Evolutionary conservation across 306 rosid genomes (phyloP), one percentile per base, ranked within the genome.

Genomic region (Canavalia gladiata): DNA sequence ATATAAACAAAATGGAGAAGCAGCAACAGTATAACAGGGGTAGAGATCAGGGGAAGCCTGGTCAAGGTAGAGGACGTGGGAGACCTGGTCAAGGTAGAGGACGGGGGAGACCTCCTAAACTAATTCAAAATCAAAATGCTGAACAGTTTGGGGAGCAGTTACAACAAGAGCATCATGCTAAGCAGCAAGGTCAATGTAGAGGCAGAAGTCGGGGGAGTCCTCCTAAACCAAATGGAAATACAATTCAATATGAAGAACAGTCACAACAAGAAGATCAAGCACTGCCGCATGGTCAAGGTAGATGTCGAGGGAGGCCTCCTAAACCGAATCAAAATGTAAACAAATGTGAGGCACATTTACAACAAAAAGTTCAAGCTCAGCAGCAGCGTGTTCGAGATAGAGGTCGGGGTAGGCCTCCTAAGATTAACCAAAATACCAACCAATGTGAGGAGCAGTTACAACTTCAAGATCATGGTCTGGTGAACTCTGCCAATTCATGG

Each of bases 51-150:
- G 47, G 29, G 46, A 10, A 68, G 78, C 29, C 2, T 2, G 0
- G 49, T 45, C 7, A 5, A 45, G 1, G 28, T 1, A 58, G 72
- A 77, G 78, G 86, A 58, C 30, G 13, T 34, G 82, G 74, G 71
- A 86, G 76, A 60, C 57, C 3, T 47, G 72, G 62, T 31, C 10
- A 31, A 1, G 64, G 75, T 25, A 69, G 60, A 10, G 52, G 80
- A 35, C 33, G 11, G 0, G 82, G 74, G 37, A 63, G 83, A 59
- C 68, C 68, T 72, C 67, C 29, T 47, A 84, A 41, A 63, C 28
- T 41, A 43, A 9, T 4, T 45, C 55, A 46, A 41, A 13, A 45
- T 35, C 28, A 3, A 33, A 35, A 30, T 46, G 49, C n/a, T 52
- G 6, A 56, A 41, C 75, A 18, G 6, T 42, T 39, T 18, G 65